A percentile compares a stretch with the other conserved stretches of the same genome.
These are phyloP conservation scores for Amylocystis lapponica DNA, from an alignment of 768 basidiomycete species.

Conservation along the genomic window DNA sequence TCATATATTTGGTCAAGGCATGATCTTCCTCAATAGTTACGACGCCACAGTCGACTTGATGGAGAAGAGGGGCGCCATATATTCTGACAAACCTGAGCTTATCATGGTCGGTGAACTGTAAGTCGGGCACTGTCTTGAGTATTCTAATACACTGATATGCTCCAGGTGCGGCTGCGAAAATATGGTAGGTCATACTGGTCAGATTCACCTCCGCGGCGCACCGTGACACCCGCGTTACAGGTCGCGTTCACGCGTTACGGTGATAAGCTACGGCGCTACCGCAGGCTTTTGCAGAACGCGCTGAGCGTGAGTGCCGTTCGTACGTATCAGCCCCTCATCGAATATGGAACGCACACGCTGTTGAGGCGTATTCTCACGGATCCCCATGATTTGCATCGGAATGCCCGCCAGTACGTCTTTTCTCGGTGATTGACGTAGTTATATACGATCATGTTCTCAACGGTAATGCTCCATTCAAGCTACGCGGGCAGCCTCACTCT, in stretches of 20 bases:
- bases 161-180: conserved; percentile 54
- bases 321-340: conserved; percentile 51
- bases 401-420: conserved; percentile 1
- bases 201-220: background rate
- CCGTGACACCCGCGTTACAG: conserved; percentile 18
- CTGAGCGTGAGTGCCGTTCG: conserved; percentile 48
- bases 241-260: conserved; percentile 65
- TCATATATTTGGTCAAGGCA: conserved; percentile 57
- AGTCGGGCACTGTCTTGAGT: conserved; percentile 24
- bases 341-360: conserved; percentile 51
- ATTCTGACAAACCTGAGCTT: conserved; percentile 67
- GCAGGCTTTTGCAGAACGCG: conserved; percentile 61
- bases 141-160: conserved; percentile 1
- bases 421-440: conserved; percentile 21
- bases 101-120: conserved; percentile 70
- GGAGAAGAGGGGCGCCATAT: conserved; percentile 65
- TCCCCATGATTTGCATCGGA: conserved; percentile 32
- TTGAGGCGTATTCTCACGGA: conserved; percentile 47
- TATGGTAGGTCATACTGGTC: conserved; percentile 39
- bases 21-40: conserved; percentile 62
- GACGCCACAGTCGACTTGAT: conserved; percentile 58
- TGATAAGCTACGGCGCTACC: conserved; percentile 57
- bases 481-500: conserved; percentile 47
- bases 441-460: conserved; percentile 29
- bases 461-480: conserved; percentile 32